Conservation (phyloP, 805 yeast species). For the Spathaspora girioi region DNA sequence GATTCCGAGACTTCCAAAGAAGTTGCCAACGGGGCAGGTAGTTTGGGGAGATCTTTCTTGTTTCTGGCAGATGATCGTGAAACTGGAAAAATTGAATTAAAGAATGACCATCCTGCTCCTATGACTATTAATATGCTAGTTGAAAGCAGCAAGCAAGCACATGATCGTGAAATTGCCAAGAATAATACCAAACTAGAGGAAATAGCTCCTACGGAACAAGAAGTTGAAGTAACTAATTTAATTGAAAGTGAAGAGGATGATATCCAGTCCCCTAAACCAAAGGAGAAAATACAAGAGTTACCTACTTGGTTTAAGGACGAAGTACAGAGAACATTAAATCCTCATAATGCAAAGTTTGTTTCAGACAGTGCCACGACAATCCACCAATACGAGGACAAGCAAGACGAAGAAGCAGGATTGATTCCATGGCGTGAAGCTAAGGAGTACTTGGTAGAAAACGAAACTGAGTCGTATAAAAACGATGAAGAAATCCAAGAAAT, state of each 20-base stretch:
- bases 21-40: background rate
- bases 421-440: constrained; percentile 50
- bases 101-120: background rate
- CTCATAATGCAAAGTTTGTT: constrained; percentile 7
- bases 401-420: constrained; percentile 47
- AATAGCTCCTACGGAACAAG: constrained; percentile 7
- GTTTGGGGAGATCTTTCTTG: constrained; percentile 6
- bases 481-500: constrained; percentile 13
- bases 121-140: background rate
- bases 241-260: constrained; percentile 13
- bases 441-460: constrained; percentile 17
- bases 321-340: constrained; percentile 6
- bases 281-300: constrained; percentile 10
- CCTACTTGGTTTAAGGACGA: constrained; percentile 31
- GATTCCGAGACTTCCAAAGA: background rate
- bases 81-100: constrained; percentile 4
- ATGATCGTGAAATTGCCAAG: constrained; percentile 5
- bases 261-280: constrained; percentile 8
- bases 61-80: constrained; percentile 3
- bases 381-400: constrained; percentile 14
- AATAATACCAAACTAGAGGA: background rate
- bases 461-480: constrained; percentile 5
- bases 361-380: constrained; percentile 1
- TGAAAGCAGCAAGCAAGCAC: background rate
- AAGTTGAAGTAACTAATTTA: constrained; percentile 17